Evolutionary conservation across 164 flowering plant genomes (phyloP), one percentile per base, ranked within the genome.

Genomic region (Piper betle): DNA sequence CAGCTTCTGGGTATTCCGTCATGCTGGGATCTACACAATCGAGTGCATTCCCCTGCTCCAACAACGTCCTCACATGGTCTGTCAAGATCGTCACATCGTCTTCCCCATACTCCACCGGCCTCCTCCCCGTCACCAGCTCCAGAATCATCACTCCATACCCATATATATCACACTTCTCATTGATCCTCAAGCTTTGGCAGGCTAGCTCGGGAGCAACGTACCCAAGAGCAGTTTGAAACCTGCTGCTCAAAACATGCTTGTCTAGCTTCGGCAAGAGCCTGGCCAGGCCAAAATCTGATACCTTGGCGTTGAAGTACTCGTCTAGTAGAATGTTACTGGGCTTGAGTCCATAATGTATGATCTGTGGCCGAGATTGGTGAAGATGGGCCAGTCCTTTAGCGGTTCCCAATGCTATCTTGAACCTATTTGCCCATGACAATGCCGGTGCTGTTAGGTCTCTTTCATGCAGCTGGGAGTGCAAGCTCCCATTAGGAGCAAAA

Each of bases 181-280:
- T 86, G 11, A 90, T 82, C 70, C 94, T 82, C 56, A 86, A 61
- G 80, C 88, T 85, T 74, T 85, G 96, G 69, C 99, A 90, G 9
- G 92, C 87, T 40, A 93, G 57, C 64, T 93, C 99, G 1, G 99
- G 99, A 5, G 99, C 99, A 55, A 84, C 82, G 59, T 90, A 93
- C 17, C 99, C 99, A 19, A 83, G 57, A 50, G 91, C 81, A 54
- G 88, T 81, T 68, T 86, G 91, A 66, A 84, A 84, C 55, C 96
- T 77, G 75, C 73, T 83, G 62, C 72, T 82, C 37, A 75, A 68
- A 9, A 79, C 77, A 52, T 86, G 89, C 72, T 70, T 80, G 64
- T 88, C 93, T 0, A 84, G 85, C 72, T 79, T 86, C 0, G 78
- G 77, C 17, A 93, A 72, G 38, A 93, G 84, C 78, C 91, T 82